Evolutionary conservation across 2,329 filamentous ascomycete species (phyloP).

Genomic region (Cladosporium velox): DNA sequence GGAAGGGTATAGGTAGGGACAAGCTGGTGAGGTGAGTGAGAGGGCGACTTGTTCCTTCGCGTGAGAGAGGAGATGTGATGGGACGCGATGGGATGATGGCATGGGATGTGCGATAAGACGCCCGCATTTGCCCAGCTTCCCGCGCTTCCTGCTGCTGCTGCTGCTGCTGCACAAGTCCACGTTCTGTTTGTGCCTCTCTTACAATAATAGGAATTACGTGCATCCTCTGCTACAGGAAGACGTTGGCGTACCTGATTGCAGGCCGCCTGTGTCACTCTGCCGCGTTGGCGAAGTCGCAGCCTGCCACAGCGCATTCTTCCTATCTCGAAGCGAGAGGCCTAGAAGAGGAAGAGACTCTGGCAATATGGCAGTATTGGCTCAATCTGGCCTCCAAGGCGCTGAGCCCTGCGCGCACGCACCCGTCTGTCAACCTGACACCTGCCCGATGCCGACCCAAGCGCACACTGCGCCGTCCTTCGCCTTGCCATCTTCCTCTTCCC

Average conservation of each 20-base stretch:
- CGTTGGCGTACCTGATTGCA: background rate
- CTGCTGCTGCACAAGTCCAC: background rate
- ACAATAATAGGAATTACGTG: too few species aligned
- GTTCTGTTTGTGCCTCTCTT: background rate
- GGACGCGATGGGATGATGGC: background rate
- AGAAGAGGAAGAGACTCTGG: background rate
- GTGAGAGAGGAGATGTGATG: background rate
- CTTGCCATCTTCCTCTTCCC: background rate
- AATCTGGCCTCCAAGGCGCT: background rate
- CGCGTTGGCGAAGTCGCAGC: conserved; percentile 1
- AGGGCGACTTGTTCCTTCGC: background rate
- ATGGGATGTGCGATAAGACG: background rate
- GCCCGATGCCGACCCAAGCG: conserved; percentile 4
- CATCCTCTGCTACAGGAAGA: background rate
- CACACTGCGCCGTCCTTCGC: background rate
- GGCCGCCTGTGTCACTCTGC: background rate
- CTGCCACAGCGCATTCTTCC: conserved; percentile 2
- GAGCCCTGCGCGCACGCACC: conserved; percentile 4
- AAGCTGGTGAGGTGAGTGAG: background rate
- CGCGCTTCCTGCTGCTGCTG: background rate
- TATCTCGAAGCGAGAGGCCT: conserved; percentile 10
- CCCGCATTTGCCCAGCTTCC: background rate
- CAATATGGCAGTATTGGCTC: background rate
- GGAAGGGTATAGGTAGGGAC: conserved; percentile 13
- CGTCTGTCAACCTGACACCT: conserved; percentile 1